Evolutionary conservation across 1,284 basidiomycete species (phyloP).

Genomic region (Fomitopsis betulina): DNA sequence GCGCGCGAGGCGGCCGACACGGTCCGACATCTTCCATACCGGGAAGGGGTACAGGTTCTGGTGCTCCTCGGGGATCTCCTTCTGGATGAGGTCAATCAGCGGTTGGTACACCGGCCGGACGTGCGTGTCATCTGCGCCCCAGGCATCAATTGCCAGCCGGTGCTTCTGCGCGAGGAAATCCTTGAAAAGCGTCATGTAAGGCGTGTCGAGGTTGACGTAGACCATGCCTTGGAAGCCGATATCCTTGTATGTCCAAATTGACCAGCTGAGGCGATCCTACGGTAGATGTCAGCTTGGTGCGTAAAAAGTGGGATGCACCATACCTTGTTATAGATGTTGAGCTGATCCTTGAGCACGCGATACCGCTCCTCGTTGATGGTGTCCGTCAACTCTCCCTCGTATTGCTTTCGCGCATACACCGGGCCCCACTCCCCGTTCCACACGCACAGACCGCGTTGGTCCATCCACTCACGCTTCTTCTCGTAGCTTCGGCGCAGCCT

Average conservation of each 20-base stretch:
- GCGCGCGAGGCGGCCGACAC: slow-evolving; percentile 48
- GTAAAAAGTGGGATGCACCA: not conserved
- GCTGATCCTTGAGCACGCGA: slow-evolving; percentile 44
- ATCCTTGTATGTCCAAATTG: slow-evolving; percentile 58
- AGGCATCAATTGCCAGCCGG: slow-evolving; percentile 58
- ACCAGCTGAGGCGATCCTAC: slow-evolving; percentile 42
- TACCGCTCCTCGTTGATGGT: slow-evolving; percentile 66
- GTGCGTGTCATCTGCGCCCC: slow-evolving; percentile 56
- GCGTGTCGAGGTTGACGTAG: slow-evolving; percentile 40
- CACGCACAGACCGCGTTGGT: slow-evolving; percentile 56
- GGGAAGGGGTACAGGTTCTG: slow-evolving; percentile 46
- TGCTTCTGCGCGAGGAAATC: slow-evolving; percentile 55
- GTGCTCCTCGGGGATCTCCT: slow-evolving; percentile 35
- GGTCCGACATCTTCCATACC: slow-evolving; percentile 42
- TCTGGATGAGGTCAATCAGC: slow-evolving; percentile 47
- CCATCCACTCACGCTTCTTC: slow-evolving; percentile 70
- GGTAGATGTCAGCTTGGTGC: not conserved
- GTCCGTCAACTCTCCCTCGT: slow-evolving; percentile 56
- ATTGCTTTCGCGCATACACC: slow-evolving; percentile 54
- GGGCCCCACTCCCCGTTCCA: slow-evolving; percentile 80
- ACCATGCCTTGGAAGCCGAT: slow-evolving; percentile 55
- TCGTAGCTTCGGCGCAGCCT: slow-evolving; percentile 52
- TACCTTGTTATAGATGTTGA: slow-evolving; percentile 41
- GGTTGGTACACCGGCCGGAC: slow-evolving; percentile 58
- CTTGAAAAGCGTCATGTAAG: slow-evolving; percentile 44